A percentile compares a stretch with the other conserved stretches of the same genome.
phyloP scores from a whole-genome alignment of 139 green algal species.

The Closterium sp. region DNA sequence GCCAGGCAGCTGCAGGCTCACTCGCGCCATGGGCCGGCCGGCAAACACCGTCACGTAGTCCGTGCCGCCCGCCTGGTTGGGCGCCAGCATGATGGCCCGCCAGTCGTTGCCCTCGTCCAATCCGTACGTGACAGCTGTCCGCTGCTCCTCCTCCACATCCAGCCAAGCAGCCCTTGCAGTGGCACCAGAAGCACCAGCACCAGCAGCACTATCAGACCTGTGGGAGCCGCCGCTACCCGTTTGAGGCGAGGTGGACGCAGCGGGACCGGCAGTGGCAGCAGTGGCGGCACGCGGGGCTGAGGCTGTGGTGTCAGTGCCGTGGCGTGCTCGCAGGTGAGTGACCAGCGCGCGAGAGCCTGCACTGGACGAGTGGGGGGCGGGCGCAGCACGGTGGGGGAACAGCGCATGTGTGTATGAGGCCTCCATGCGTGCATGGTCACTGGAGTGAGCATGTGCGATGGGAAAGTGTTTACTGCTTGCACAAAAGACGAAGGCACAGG shows the following conservation, averaged over 20 bases:
- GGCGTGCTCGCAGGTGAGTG: not conserved
- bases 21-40: constrained; percentile 33
- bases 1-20: constrained; percentile 49
- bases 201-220: not conserved
- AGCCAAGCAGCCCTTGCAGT: constrained; percentile 25
- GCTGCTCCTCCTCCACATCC: not conserved
- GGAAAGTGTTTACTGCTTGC: not conserved
- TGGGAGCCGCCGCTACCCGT: not conserved
- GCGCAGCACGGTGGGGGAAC: too few relatives aligned
- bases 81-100: constrained; percentile 33
- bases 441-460: too few relatives aligned
- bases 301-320: not conserved
- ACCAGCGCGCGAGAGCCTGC: constrained; percentile 5
- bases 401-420: too few relatives aligned
- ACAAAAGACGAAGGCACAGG: too few relatives aligned
- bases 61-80: constrained; percentile 50
- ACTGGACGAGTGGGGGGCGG: not conserved
- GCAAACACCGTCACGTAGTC: constrained; percentile 49
- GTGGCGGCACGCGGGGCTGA: too few relatives aligned
- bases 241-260: not conserved
- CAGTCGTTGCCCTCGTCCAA: constrained; percentile 40
- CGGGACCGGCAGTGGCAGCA: too few relatives aligned
- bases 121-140: constrained; percentile 50
- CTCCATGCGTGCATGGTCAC: too few relatives aligned
- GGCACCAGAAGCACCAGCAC: not conserved